phyloP scores from a whole-genome alignment of 768 basidiomycete species.

The Austroboletus eburneus region DNA sequence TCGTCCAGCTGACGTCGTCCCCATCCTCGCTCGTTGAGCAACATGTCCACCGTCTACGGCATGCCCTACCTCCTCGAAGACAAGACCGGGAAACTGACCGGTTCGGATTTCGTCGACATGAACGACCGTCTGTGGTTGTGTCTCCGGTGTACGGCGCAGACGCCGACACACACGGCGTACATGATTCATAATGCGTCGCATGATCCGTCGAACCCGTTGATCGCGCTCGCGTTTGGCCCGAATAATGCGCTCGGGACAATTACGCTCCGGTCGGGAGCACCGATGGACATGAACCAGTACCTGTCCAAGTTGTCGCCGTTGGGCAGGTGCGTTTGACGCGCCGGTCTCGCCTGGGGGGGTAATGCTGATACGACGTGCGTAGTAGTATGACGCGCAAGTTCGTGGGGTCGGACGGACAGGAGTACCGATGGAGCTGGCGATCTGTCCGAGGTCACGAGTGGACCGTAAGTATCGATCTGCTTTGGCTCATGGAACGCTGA shows the following conservation, averaged over 20 bases:
- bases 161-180: constrained; percentile 42
- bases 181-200: constrained; percentile 45
- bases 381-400: constrained; percentile 51
- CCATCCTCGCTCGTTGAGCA: too few species aligned
- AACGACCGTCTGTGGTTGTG: constrained; percentile 54
- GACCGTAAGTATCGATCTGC: constrained; percentile 43
- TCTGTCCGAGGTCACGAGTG: constrained; percentile 53
- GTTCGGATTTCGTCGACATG: constrained; percentile 59
- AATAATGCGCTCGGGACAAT: constrained; percentile 51
- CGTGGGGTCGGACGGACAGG: constrained; percentile 52
- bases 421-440: constrained; percentile 58
- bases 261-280: constrained; percentile 35
- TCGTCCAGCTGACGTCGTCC: too few species aligned
- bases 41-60: constrained; percentile 42
- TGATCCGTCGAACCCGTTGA: constrained; percentile 36
- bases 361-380: background rate
- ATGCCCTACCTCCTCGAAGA: constrained; percentile 65
- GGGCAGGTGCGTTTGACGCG: constrained; percentile 36
- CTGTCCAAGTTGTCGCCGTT: constrained; percentile 37
- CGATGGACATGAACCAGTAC: constrained; percentile 50
- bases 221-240: constrained; percentile 49
- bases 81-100: constrained; percentile 48
- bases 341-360: background rate
- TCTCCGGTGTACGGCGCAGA: constrained; percentile 45
- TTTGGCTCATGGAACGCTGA: background rate